Evolutionary conservation across 169 alveolate species (phyloP).

Genomic region (Besnoitia besnoiti): DNA sequence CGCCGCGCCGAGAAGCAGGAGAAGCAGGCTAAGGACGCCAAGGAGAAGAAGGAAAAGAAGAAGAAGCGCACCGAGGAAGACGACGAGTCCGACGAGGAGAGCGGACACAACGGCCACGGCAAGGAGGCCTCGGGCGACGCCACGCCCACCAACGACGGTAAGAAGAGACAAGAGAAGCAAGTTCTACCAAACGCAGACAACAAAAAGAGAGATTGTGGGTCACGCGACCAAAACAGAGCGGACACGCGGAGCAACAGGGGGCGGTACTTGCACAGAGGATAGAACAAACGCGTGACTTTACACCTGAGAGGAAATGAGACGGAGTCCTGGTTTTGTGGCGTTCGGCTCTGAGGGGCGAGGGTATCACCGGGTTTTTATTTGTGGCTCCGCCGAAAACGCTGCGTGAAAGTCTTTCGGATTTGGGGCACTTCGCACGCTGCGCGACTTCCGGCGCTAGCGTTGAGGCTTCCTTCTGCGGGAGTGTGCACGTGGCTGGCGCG

Average conservation of each 20-base stretch:
- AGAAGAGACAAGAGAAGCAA: neutral
- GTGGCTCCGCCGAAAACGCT: too few species aligned
- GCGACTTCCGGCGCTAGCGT: too few species aligned
- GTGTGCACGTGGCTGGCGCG: too few species aligned
- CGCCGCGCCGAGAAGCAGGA: conserved; percentile 60
- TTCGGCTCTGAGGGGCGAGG: too few species aligned
- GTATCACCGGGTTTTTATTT: too few species aligned
- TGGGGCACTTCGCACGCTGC: too few species aligned
- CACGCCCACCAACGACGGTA: conserved; percentile 53
- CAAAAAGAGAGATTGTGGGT: neutral
- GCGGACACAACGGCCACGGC: neutral
- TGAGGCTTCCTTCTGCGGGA: too few species aligned
- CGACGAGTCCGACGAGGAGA: neutral
- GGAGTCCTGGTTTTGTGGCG: too few species aligned
- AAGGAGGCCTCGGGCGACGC: conserved; percentile 51
- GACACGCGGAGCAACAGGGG: conserved; percentile 60
- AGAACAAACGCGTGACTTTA: too few species aligned
- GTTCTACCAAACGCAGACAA: neutral
- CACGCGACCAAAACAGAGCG: conserved; percentile 46
- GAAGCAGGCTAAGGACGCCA: conserved; percentile 27
- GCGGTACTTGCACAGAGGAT: conserved; percentile 28
- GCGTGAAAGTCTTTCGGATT: too few species aligned
- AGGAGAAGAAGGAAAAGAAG: conserved; percentile 71
- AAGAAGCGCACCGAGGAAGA: conserved; percentile 44
- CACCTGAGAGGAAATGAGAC: too few species aligned